phyloP scores from a whole-genome alignment of 352 stramenopile species.

The Phytophthora boehmeriae region DNA sequence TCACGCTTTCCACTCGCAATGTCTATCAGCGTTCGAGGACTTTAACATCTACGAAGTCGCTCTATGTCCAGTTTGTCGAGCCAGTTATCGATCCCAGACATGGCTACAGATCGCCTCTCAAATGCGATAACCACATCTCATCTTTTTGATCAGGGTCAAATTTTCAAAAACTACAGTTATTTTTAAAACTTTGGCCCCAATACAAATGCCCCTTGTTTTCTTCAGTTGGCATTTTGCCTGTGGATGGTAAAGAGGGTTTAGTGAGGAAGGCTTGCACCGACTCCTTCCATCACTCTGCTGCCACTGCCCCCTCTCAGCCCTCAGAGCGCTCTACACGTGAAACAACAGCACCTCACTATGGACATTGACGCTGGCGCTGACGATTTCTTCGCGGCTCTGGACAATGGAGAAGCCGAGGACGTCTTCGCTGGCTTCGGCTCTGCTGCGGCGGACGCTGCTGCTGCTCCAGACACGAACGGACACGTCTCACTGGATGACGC shows the following conservation, averaged over 20 bases:
- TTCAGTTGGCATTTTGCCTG: neutral
- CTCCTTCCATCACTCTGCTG: no score
- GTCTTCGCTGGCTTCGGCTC: constrained; percentile 63
- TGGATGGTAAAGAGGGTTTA: neutral
- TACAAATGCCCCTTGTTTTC: neutral
- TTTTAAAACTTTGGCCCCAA: neutral
- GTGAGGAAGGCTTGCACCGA: neutral
- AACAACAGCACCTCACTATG: constrained; percentile 33
- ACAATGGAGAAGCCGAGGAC: constrained; percentile 63
- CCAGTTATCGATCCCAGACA: constrained; percentile 36
- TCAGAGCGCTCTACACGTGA: no score
- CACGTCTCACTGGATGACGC: constrained; percentile 37
- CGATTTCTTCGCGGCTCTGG: constrained; percentile 84
- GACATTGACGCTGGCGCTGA: constrained; percentile 77
- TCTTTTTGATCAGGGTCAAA: neutral
- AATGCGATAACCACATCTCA: constrained; percentile 8
- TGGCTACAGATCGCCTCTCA: constrained; percentile 26
- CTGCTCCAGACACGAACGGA: neutral
- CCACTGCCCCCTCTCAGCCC: no score
- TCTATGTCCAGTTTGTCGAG: constrained; percentile 78
- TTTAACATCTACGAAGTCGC: constrained; percentile 89
- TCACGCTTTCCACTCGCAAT: constrained; percentile 77
- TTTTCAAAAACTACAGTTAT: neutral
- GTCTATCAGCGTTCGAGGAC: constrained; percentile 78
- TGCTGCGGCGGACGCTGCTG: constrained; percentile 25